These are phyloP conservation scores for Penicillium coprophilum DNA, from an alignment of 495 filamentous ascomycete species.

Conservation along the genomic window DNA sequence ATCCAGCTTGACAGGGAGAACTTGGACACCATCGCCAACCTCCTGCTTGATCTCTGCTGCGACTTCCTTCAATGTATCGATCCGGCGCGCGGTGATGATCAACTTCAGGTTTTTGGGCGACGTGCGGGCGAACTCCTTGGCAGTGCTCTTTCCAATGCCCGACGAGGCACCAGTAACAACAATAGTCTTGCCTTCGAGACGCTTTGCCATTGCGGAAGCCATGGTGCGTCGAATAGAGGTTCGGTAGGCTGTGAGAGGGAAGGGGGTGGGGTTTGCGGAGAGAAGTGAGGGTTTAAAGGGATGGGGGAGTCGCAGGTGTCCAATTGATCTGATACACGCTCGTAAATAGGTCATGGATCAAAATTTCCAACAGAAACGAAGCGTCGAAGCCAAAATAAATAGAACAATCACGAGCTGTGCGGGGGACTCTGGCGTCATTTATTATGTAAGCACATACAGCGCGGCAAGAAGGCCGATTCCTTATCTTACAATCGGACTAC, in stretches of 20 bases:
- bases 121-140: slow-evolving; percentile 89
- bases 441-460: slow-evolving; percentile 4
- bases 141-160: slow-evolving; percentile 83
- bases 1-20: slow-evolving; percentile 80
- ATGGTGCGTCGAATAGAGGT: slow-evolving; percentile 51
- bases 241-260: slow-evolving; percentile 25
- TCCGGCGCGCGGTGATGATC: slow-evolving; percentile 80
- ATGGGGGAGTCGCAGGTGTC: slow-evolving; percentile 23
- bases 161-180: slow-evolving; percentile 91
- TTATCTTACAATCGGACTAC: neutral
- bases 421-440: slow-evolving; percentile 30
- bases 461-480: slow-evolving; percentile 9
- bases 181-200: slow-evolving; percentile 92
- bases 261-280: slow-evolving; percentile 21
- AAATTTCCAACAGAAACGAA: neutral
- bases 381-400: slow-evolving; percentile 21
- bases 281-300: slow-evolving; percentile 22
- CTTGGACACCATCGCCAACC: slow-evolving; percentile 77
- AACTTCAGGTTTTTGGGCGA: slow-evolving; percentile 78
- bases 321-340: slow-evolving; percentile 30
- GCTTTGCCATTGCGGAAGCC: slow-evolving; percentile 76
- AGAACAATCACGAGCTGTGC: slow-evolving; percentile 20
- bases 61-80: slow-evolving; percentile 74
- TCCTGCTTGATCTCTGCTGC: slow-evolving; percentile 75
- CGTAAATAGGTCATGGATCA: slow-evolving; percentile 38